phyloP scores from a whole-genome alignment of 2,329 filamentous ascomycete genomes.

The Fusarium anguioides region DNA sequence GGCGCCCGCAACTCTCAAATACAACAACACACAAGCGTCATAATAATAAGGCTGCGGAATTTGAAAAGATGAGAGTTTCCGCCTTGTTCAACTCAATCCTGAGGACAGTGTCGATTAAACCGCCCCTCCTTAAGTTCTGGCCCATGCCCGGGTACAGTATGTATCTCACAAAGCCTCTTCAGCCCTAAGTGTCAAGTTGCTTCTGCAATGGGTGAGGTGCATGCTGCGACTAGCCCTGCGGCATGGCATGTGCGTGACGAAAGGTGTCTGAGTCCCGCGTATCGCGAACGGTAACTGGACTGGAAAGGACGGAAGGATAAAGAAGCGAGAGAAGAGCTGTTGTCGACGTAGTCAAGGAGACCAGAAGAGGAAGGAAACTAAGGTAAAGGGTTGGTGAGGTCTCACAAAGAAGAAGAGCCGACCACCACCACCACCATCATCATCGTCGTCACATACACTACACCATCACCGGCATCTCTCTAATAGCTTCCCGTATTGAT shows the following conservation, averaged over 20 bases:
- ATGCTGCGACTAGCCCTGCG: conserved; percentile 39
- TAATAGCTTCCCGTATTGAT: neutral
- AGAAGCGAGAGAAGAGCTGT: conserved; percentile 31
- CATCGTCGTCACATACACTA: neutral
- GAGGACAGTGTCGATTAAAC: conserved; percentile 27
- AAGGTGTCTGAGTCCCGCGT: conserved; percentile 35
- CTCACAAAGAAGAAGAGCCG: conserved; percentile 32
- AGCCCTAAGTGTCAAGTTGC: conserved; percentile 37
- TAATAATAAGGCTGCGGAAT: conserved; percentile 20
- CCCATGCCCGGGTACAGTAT: conserved; percentile 5
- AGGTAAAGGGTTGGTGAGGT: conserved; percentile 12
- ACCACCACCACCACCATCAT: neutral
- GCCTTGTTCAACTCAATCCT: neutral
- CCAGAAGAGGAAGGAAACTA: conserved; percentile 38
- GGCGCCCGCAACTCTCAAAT: conserved; percentile 17
- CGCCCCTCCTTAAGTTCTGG: neutral
- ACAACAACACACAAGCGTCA: neutral
- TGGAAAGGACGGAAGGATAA: conserved; percentile 33
- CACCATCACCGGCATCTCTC: conserved; percentile 3
- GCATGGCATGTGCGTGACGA: conserved; percentile 30
- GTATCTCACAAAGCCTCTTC: conserved; percentile 25
- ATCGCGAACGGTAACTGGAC: conserved; percentile 37
- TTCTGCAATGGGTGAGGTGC: conserved; percentile 39
- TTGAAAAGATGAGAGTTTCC: conserved; percentile 4
- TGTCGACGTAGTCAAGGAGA: conserved; percentile 3